A percentile compares a stretch with the other conserved stretches of the same genome.
These are phyloP conservation scores for Neurospora sp. DNA, from an alignment of 495 filamentous ascomycete genomes.

Conservation along the genomic window DNA sequence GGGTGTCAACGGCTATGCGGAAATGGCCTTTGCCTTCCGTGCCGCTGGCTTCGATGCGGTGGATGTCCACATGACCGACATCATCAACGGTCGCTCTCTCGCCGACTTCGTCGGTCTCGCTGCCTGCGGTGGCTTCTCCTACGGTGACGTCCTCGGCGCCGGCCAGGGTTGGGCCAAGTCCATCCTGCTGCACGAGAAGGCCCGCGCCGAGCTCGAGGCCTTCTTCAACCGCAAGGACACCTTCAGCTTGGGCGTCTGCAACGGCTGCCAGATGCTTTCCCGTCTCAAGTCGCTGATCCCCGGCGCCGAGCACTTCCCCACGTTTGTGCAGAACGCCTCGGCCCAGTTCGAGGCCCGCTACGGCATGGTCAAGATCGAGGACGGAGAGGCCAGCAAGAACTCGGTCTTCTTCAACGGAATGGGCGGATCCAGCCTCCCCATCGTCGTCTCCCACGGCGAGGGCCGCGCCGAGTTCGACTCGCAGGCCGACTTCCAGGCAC, in stretches of 20 bases:
- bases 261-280: slow-evolving; percentile 92
- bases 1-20: slow-evolving; percentile 87
- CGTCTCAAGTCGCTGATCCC: slow-evolving; percentile 77
- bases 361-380: slow-evolving; percentile 78
- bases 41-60: slow-evolving; percentile 82
- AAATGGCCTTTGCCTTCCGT: slow-evolving; percentile 95
- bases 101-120: slow-evolving; percentile 77
- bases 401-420: slow-evolving; percentile 94
- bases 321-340: slow-evolving; percentile 73
- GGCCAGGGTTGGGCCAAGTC: slow-evolving; percentile 96
- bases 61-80: slow-evolving; percentile 96
- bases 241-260: slow-evolving; percentile 91
- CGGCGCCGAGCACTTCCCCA: slow-evolving; percentile 75
- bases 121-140: slow-evolving; percentile 94
- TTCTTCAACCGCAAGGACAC: slow-evolving; percentile 90
- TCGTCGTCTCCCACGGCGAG: slow-evolving; percentile 86
- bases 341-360: slow-evolving; percentile 91
- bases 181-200: slow-evolving; percentile 71
- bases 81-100: slow-evolving; percentile 70
- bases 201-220: slow-evolving; percentile 61
- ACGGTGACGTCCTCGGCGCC: slow-evolving; percentile 91
- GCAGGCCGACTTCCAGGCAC: slow-evolving; percentile 38
- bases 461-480: slow-evolving; percentile 69
- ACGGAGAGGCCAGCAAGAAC: slow-evolving; percentile 38
- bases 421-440: slow-evolving; percentile 72